Conservation (phyloP, 495 filamentous ascomycete genomes). For the Hypomontagnella monticulosa region DNA sequence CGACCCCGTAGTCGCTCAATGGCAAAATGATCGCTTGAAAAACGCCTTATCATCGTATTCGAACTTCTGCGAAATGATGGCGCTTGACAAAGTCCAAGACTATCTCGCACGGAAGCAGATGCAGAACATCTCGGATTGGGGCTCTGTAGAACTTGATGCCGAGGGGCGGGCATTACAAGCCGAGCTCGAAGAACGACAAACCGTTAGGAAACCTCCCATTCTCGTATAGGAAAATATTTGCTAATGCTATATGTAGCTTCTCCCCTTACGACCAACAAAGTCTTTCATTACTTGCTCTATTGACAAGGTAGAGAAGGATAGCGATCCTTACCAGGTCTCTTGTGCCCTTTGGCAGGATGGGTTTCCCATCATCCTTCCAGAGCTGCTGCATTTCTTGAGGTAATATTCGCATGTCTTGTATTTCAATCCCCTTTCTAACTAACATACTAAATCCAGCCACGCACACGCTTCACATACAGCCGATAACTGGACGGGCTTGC, state of each 20-base stretch:
- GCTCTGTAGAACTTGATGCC: constrained; percentile 74
- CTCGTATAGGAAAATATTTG: not conserved
- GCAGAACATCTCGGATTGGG: constrained; percentile 85
- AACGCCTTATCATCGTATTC: constrained; percentile 76
- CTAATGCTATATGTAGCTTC: constrained; percentile 54
- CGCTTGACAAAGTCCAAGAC: constrained; percentile 78
- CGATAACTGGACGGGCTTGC: constrained; percentile 80
- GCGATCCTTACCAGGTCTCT: constrained; percentile 72
- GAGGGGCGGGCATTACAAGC: constrained; percentile 82
- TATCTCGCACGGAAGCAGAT: constrained; percentile 79
- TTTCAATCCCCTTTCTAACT: constrained; percentile 26
- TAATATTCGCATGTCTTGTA: constrained; percentile 48
- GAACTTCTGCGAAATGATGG: constrained; percentile 81
- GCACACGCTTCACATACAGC: constrained; percentile 96
- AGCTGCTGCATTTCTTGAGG: constrained; percentile 85
- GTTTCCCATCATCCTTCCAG: constrained; percentile 84
- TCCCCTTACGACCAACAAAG: constrained; percentile 88
- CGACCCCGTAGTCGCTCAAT: constrained; percentile 78
- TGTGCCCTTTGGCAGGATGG: constrained; percentile 83
- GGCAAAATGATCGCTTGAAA: constrained; percentile 76
- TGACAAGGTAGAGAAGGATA: constrained; percentile 80
- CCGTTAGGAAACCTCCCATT: constrained; percentile 55
- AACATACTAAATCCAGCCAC: constrained; percentile 60
- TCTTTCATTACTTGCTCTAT: constrained; percentile 88
- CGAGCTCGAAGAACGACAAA: constrained; percentile 76